These are phyloP conservation scores for Entomortierella beljakovae DNA, from an alignment of 192 early-diverging fungal species.

Conservation along the genomic window DNA sequence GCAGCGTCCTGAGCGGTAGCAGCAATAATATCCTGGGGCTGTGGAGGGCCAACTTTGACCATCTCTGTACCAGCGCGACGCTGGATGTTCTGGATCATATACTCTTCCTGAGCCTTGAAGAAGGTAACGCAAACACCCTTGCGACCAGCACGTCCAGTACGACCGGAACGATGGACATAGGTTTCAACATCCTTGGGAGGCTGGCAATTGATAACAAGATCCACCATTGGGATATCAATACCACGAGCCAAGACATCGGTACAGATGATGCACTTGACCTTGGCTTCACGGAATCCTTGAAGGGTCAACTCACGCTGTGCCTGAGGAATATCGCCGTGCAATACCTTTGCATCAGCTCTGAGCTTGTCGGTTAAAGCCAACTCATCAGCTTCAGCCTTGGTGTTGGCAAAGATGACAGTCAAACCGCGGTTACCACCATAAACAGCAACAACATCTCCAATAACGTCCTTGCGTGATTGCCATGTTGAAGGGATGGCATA, in stretches of 20 bases:
- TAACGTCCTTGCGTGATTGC: conserved; percentile 89
- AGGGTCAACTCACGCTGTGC: conserved; percentile 82
- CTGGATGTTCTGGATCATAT: conserved; percentile 82
- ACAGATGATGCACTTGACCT: conserved; percentile 87
- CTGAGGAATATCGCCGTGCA: conserved; percentile 90
- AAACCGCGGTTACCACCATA: conserved; percentile 83
- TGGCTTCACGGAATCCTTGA: conserved; percentile 88
- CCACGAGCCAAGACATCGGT: conserved; percentile 97
- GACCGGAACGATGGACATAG: conserved; percentile 95
- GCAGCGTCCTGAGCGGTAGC: conserved; percentile 82
- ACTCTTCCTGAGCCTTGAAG: conserved; percentile 89
- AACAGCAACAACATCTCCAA: conserved; percentile 93
- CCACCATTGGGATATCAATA: conserved; percentile 96
- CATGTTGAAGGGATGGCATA: conserved; percentile 88
- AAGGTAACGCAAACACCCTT: conserved; percentile 93
- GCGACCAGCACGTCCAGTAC: conserved; percentile 93
- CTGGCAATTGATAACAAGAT: conserved; percentile 97
- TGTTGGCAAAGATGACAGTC: conserved; percentile 96
- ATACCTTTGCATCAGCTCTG: conserved; percentile 78
- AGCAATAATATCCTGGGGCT: conserved; percentile 89
- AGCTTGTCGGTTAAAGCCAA: conserved; percentile 83
- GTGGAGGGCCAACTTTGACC: conserved; percentile 84
- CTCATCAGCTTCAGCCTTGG: conserved; percentile 91
- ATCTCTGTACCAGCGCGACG: conserved; percentile 85
- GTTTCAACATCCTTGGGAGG: conserved; percentile 94